Percentiles rank a stretch among this genome's conserved stretches.
phyloP scores from a whole-genome alignment of 2,329 filamentous ascomycete genomes.

The Leptosphaerulina australis region DNA sequence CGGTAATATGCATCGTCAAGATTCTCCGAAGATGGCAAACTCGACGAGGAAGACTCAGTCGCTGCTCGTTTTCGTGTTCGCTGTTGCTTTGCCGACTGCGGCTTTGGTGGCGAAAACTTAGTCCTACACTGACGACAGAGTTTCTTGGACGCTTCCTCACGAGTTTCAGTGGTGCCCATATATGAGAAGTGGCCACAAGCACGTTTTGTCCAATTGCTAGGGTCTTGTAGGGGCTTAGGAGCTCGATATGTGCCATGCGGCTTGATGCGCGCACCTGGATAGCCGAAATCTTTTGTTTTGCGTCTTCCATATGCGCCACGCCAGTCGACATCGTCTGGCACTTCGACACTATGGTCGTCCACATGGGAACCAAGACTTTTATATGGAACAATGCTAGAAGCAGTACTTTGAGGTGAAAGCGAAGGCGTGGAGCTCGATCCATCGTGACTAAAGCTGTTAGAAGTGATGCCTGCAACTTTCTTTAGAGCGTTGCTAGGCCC shows the following conservation, averaged over 20 bases:
- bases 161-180: conserved; percentile 18
- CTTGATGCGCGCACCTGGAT: conserved; percentile 41
- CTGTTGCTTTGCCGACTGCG: conserved; percentile 7
- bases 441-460: conserved; percentile 32
- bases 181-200: conserved; percentile 40
- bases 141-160: conserved; percentile 22
- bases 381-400: background rate
- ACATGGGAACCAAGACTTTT: no score
- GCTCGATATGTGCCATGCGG: conserved; percentile 18
- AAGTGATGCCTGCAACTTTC: conserved; percentile 16
- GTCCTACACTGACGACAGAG: conserved; percentile 32
- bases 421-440: conserved; percentile 27
- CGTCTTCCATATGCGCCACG: conserved; percentile 41
- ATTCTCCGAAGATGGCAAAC: conserved; percentile 15
- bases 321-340: conserved; percentile 37
- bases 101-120: conserved; percentile 9
- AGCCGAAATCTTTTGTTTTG: conserved; percentile 43
- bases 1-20: background rate
- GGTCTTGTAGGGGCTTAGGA: conserved; percentile 26
- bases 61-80: conserved; percentile 16
- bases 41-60: conserved; percentile 23
- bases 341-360: conserved; percentile 21
- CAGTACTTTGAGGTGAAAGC: conserved; percentile 4
- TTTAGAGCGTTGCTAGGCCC: background rate
- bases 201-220: conserved; percentile 36